Evolutionary conservation across 2,329 filamentous ascomycete species (phyloP).

Genomic region (Eutypa lata): DNA sequence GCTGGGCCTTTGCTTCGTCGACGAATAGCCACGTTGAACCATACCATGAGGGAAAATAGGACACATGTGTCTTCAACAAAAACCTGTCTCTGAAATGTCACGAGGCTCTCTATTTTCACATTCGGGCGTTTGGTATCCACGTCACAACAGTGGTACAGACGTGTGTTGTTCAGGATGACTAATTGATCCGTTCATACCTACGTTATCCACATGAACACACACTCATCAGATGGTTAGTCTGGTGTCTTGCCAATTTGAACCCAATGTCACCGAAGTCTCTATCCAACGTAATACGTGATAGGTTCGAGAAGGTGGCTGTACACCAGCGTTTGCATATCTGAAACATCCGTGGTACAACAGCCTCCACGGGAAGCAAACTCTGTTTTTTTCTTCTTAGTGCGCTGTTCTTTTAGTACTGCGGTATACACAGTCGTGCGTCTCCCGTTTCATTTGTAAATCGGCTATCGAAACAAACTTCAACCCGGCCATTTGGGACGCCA

Average conservation of each 20-base stretch:
- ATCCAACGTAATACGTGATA: neutral
- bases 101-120: neutral
- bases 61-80: neutral
- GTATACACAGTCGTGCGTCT: neutral
- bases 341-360: neutral
- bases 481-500: neutral
- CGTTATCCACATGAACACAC: too few species aligned
- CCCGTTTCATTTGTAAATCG: neutral
- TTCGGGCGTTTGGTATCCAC: too few species aligned
- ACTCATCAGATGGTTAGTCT: neutral
- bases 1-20: constrained; percentile 23
- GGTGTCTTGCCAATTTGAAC: neutral
- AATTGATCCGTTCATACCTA: too few species aligned
- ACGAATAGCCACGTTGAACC: constrained; percentile 1
- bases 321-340: neutral
- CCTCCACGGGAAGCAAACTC: neutral
- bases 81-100: neutral
- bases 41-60: constrained; percentile 4
- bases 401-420: too few species aligned
- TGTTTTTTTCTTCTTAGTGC: neutral
- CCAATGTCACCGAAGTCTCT: neutral
- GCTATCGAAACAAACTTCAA: neutral
- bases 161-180: too few species aligned
- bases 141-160: too few species aligned
- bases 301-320: neutral